These are phyloP conservation scores for Pythium graminicola DNA, from an alignment of 352 stramenopile genomes.

Conservation along the genomic window DNA sequence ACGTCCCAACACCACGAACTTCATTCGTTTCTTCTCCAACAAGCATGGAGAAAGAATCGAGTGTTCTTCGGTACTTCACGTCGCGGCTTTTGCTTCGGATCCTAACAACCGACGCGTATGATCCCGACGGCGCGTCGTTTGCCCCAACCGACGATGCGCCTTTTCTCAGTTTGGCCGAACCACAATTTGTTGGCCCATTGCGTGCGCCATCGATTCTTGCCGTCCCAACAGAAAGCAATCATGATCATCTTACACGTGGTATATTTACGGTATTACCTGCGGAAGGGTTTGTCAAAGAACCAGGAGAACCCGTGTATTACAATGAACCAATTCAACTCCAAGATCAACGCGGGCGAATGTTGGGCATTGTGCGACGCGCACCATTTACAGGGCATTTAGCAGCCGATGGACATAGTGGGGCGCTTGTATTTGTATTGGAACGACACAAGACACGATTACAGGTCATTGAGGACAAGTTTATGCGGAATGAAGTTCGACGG, in stretches of 20 bases:
- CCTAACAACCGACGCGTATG: constrained; percentile 19
- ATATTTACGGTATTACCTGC: constrained; percentile 34
- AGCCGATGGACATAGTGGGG: constrained; percentile 27
- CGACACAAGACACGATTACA: constrained; percentile 9
- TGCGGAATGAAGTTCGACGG: not conserved
- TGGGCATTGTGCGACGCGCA: constrained; percentile 26
- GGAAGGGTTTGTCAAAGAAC: constrained; percentile 35
- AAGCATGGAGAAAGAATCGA: constrained; percentile 15
- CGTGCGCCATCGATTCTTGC: constrained; percentile 26
- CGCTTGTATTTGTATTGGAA: constrained; percentile 33
- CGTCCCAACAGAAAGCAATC: constrained; percentile 7
- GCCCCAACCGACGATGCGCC: constrained; percentile 1
- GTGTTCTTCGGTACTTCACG: constrained; percentile 32
- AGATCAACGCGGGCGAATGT: constrained; percentile 25
- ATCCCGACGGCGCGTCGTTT: constrained; percentile 15
- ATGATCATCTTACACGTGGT: constrained; percentile 9
- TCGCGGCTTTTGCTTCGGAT: constrained; percentile 30
- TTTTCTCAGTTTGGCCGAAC: constrained; percentile 27
- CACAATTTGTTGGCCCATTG: constrained; percentile 14
- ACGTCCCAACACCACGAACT: not conserved
- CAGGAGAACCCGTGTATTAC: constrained; percentile 34
- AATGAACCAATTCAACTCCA: constrained; percentile 35
- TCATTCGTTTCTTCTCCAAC: not conserved
- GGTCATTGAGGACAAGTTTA: constrained; percentile 5
- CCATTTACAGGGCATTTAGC: constrained; percentile 28